Conservation (phyloP, 257 asterid genomes). For the Linderniella brevidens region DNA sequence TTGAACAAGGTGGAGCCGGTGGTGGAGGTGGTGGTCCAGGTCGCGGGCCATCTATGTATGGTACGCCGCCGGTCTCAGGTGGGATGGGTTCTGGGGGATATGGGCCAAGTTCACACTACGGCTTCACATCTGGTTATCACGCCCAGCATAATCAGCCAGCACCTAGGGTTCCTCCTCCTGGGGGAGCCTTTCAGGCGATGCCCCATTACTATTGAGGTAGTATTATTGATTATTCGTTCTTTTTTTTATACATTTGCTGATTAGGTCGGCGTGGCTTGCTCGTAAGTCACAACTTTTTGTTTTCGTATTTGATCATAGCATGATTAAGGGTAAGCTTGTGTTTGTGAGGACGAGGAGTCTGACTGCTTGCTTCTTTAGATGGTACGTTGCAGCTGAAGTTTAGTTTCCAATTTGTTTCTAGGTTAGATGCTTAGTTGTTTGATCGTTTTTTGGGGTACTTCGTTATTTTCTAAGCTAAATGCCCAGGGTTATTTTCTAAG, state of each 20-base stretch:
- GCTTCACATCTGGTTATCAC: constrained; percentile 37
- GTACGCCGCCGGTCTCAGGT: constrained; percentile 36
- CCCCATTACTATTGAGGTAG: constrained; percentile 73
- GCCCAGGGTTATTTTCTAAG: no score
- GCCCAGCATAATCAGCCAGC: constrained; percentile 39
- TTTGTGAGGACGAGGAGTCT: background rate
- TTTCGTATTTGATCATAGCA: background rate
- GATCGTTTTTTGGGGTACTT: no score
- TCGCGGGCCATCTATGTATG: constrained; percentile 49
- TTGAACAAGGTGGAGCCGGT: constrained; percentile 15
- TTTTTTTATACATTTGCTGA: constrained; percentile 1
- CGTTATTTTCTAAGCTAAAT: no score
- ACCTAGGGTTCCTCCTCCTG: constrained; percentile 45
- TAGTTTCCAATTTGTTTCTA: no score
- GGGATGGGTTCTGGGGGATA: constrained; percentile 43
- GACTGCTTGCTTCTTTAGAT: constrained; percentile 1
- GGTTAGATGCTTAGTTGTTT: no score
- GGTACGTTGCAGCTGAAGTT: no score
- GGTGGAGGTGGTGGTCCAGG: constrained; percentile 25
- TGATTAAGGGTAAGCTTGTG: background rate
- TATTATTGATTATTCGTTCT: constrained; percentile 7
- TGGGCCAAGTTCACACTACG: constrained; percentile 26
- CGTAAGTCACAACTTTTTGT: constrained; percentile 5
- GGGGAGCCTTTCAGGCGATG: constrained; percentile 58
- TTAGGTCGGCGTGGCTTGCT: constrained; percentile 6